Conservation (phyloP, 306 rosid genomes). For the Dalbergia oliveri region DNA sequence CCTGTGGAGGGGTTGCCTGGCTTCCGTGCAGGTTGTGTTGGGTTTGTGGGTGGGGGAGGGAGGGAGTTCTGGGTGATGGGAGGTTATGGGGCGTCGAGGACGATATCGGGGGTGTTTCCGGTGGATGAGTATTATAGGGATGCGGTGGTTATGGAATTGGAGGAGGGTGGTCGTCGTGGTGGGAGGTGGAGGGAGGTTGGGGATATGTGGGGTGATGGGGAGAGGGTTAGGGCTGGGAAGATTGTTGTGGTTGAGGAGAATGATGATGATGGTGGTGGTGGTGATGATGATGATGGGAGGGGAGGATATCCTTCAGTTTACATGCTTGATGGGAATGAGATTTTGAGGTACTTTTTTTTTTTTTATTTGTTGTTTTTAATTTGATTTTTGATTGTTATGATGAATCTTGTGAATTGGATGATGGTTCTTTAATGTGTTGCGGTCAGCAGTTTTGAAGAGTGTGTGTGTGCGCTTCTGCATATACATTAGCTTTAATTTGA, state of each 20-base stretch:
- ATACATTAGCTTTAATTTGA: too few relatives aligned
- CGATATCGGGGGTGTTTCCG: constrained; percentile 82
- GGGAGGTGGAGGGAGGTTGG: constrained; percentile 79
- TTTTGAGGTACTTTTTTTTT: constrained; percentile 64
- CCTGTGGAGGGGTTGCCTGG: constrained; percentile 73
- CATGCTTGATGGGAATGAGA: constrained; percentile 80
- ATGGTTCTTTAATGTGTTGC: background rate
- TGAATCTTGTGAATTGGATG: background rate
- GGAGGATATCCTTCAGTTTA: constrained; percentile 57
- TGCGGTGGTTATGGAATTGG: constrained; percentile 74
- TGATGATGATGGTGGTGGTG: background rate
- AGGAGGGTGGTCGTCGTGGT: background rate
- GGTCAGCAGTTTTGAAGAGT: too few relatives aligned
- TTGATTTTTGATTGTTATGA: background rate
- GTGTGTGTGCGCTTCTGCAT: too few relatives aligned
- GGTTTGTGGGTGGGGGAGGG: constrained; percentile 65
- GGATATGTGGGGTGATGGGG: constrained; percentile 76
- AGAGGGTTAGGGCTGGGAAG: constrained; percentile 71
- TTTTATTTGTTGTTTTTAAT: background rate
- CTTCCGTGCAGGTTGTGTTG: constrained; percentile 86
- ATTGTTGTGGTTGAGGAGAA: constrained; percentile 66
- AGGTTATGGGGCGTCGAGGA: constrained; percentile 81
- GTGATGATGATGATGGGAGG: background rate
- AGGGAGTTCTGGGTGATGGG: constrained; percentile 93
- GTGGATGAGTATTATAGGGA: constrained; percentile 77